Base-by-base conservation (phyloP, 345 rosid species). In the Cochlearia excelsa region DNA sequence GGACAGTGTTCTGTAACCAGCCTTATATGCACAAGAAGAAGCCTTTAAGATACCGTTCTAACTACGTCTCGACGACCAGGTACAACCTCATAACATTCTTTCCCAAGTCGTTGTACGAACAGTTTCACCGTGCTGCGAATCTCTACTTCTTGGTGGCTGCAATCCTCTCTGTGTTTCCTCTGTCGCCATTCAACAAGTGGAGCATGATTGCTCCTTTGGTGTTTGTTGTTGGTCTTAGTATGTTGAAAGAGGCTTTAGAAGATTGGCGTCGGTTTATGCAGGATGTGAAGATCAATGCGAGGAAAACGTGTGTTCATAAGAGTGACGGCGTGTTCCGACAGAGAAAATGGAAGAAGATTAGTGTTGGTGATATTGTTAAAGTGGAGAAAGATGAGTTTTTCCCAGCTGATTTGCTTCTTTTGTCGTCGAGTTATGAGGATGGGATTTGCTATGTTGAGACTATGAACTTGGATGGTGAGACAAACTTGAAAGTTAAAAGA, bases 381-480 rank as follows among this genome's bases (percentile, higher is more conserved):
- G 91, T 89, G 63, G 85, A 93, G 71, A 93, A 93, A 56, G 95
- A 93, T 72, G 84, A 85, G 71, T 93, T 89, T 67, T 93, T 93
- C 51, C 97, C 99, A 0, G 91, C 97, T 30, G 99, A 93, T 78
- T 71, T 93, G 67, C 84, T 89, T 50, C 79, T 93, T 30, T 67
- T 93, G 83, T 85, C 99, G 5, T 82, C 96, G 0, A 81, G 85
- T 76, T 93, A 89, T 34, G 99, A 87, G 51, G 99, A 93, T 57
- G 99, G 97, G 67, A 84, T 93, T 65, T 89, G 97, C 68, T 93
- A 93, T 56, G 99, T 93, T 37, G 99, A 93, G 84, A 93, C 99
- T 30, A 93, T 93, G 99, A 93, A 93, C 69, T 78, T 93, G 43
- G 99, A 93, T 53, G 99, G 99, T 16, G 99, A 93, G 69, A 93